A percentile compares a stretch with the other conserved stretches of the same genome.
Conservation (phyloP, 208 protist species). For the Leishmania amazonensis region DNA sequence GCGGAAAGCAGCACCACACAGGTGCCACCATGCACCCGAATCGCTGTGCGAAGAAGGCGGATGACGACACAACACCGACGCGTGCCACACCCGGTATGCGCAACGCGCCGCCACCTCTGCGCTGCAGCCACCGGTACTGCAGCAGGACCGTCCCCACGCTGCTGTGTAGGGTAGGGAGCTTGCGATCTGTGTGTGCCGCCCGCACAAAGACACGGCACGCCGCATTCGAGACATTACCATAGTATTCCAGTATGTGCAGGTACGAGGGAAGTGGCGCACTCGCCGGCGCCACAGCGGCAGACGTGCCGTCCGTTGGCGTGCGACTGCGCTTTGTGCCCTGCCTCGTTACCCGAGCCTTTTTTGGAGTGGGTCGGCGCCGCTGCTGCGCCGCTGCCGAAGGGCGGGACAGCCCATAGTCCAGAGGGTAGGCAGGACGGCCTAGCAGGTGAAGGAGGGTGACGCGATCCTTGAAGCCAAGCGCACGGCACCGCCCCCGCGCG, state of each 20-base stretch:
- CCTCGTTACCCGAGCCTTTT: background rate
- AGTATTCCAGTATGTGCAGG: constrained; percentile 15
- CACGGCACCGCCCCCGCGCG: constrained; percentile 17
- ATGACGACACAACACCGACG: constrained; percentile 53
- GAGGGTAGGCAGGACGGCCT: constrained; percentile 44
- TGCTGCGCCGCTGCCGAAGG: constrained; percentile 19
- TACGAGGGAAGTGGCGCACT: constrained; percentile 9
- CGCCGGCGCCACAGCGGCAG: background rate
- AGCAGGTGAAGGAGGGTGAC: constrained; percentile 48
- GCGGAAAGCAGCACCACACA: constrained; percentile 55
- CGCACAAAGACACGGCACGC: constrained; percentile 48
- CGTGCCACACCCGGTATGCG: constrained; percentile 16
- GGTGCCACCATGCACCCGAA: constrained; percentile 59
- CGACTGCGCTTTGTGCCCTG: constrained; percentile 11
- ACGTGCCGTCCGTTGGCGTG: background rate
- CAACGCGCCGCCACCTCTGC: background rate
- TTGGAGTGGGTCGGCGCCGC: constrained; percentile 1
- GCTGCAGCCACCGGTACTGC: constrained; percentile 6
- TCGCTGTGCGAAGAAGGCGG: constrained; percentile 66
- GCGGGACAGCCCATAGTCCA: constrained; percentile 33
- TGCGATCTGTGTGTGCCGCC: constrained; percentile 12
- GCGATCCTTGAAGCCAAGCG: constrained; percentile 53
- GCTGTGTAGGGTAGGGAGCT: constrained; percentile 26
- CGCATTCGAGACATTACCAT: constrained; percentile 44
- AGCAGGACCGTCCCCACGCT: constrained; percentile 35